These are phyloP conservation scores for Monotropa hypopitys DNA, from an alignment of 179 eudicot genomes.

Conservation along the genomic window DNA sequence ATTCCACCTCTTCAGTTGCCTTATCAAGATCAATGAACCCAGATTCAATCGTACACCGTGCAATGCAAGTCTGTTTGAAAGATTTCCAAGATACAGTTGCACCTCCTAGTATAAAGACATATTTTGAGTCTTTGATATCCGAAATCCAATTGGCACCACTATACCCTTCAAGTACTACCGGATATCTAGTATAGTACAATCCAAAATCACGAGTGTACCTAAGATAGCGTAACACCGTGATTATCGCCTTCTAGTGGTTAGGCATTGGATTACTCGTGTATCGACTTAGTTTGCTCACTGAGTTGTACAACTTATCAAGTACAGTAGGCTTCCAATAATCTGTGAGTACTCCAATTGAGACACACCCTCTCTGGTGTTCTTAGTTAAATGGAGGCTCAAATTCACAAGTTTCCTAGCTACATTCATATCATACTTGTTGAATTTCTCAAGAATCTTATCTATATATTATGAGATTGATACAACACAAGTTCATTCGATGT, in stretches of 20 bases:
- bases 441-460: neutral
- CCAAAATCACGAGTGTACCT: neutral
- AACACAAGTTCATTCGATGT: no score
- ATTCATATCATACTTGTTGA: neutral
- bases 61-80: no score
- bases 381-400: neutral
- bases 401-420: neutral
- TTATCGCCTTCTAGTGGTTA: neutral
- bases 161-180: neutral
- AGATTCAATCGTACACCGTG: no score
- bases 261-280: neutral
- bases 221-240: neutral
- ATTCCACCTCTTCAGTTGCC: no score
- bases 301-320: neutral
- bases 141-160: neutral
- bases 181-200: neutral
- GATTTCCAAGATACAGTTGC: no score
- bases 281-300: neutral
- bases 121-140: no score
- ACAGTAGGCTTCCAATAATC: neutral
- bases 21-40: no score
- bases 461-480: no score
- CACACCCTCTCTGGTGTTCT: neutral
- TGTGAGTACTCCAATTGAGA: neutral
- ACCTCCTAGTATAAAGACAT: no score